Percentiles rank a stretch among this genome's conserved stretches.
Evolutionary conservation across 2,329 filamentous ascomycete genomes (phyloP).

Genomic region (Phoma herbarum): DNA sequence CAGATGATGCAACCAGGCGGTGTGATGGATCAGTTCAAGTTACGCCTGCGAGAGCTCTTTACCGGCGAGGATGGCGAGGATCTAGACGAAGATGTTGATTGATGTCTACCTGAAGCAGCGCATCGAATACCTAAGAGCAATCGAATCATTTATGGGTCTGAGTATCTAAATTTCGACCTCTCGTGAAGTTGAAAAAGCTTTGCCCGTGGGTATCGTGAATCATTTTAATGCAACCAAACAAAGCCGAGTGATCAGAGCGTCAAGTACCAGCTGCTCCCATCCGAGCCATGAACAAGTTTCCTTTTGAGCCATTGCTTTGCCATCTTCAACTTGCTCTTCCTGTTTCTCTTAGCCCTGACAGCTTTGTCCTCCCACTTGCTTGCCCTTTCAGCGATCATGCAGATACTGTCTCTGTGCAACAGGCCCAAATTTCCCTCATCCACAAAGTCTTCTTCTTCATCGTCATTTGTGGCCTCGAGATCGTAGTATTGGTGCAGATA

Average conservation of each 20-base stretch:
- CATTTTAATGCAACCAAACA: background rate
- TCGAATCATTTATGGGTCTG: background rate
- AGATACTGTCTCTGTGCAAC: slow-evolving; percentile 12
- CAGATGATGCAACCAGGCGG: background rate
- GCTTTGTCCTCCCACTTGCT: slow-evolving; percentile 5
- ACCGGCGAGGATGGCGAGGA: background rate
- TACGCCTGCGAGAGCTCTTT: background rate
- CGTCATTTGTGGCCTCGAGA: background rate
- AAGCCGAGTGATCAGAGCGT: background rate
- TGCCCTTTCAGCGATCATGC: slow-evolving; percentile 6
- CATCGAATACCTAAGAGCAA: background rate
- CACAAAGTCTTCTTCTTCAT: background rate
- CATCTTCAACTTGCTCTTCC: background rate
- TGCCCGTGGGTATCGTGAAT: background rate
- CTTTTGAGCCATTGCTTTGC: slow-evolving; percentile 2
- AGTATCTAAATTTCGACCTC: background rate
- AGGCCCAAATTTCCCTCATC: background rate
- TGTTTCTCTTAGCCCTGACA: background rate
- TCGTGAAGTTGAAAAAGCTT: background rate
- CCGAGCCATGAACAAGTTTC: background rate
- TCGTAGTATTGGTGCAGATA: background rate
- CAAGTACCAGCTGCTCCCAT: background rate
- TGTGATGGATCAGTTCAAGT: background rate
- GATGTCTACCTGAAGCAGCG: background rate
- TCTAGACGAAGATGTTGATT: slow-evolving; percentile 1